A percentile compares a stretch with the other conserved stretches of the same genome.
Evolutionary conservation across 805 yeast species (phyloP).

Genomic region (Myxozyma sirexii): DNA sequence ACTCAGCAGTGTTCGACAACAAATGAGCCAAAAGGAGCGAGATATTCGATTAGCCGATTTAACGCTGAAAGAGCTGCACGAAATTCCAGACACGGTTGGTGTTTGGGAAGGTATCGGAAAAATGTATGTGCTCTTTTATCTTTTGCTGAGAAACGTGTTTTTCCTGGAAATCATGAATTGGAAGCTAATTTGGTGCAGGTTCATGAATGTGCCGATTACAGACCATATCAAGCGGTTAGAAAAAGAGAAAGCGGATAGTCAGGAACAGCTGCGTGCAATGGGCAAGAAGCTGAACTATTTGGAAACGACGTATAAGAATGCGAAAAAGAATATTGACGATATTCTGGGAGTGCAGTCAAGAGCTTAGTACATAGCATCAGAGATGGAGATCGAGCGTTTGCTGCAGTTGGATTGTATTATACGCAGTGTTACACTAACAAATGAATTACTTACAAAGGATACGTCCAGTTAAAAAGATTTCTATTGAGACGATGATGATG

Average conservation of each 20-base stretch:
- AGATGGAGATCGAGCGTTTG: no score
- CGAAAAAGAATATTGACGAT: conserved; percentile 30
- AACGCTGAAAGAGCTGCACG: conserved; percentile 25
- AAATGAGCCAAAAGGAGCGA: conserved; percentile 27
- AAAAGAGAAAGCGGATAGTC: conserved; percentile 20
- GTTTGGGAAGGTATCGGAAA: conserved; percentile 36
- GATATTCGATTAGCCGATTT: conserved; percentile 27
- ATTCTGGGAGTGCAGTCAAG: conserved; percentile 22
- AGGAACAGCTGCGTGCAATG: conserved; percentile 30
- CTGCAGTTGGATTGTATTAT: no score
- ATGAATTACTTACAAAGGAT: no score
- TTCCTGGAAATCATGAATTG: no score
- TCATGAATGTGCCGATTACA: conserved; percentile 30
- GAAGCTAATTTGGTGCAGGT: conserved; percentile 16
- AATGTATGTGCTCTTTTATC: conserved; percentile 19
- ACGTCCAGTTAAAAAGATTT: no score
- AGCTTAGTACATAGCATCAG: not conserved
- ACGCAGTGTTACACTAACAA: no score
- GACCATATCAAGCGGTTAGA: conserved; percentile 22
- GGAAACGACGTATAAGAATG: conserved; percentile 30
- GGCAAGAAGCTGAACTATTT: conserved; percentile 29
- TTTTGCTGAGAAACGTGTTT: not conserved
- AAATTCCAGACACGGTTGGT: conserved; percentile 28
- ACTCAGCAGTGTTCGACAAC: conserved; percentile 25
- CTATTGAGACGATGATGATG: no score